These are phyloP conservation scores for Tetrapyrgos nigripes DNA, from an alignment of 1,284 basidiomycete genomes.

Conservation along the genomic window DNA sequence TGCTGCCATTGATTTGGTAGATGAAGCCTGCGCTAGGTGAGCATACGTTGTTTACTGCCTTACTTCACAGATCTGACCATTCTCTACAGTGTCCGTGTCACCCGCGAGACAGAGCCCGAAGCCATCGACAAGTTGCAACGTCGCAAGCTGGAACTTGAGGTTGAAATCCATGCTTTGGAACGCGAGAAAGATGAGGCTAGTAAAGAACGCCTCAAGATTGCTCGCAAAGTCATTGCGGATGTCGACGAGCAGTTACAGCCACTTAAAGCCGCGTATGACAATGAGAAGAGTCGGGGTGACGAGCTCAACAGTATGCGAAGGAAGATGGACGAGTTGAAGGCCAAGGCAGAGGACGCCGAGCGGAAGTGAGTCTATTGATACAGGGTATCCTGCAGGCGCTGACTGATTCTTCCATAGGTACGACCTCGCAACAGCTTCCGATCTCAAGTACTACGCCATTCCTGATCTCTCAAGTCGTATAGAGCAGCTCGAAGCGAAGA, in stretches of 20 bases:
- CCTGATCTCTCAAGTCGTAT: conserved; percentile 89
- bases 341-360: conserved; percentile 95
- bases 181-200: conserved; percentile 92
- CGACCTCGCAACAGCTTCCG: conserved; percentile 88
- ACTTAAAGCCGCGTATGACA: conserved; percentile 88
- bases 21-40: conserved; percentile 90
- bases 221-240: conserved; percentile 83
- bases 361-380: conserved; percentile 62
- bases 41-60: conserved; percentile 23
- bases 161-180: conserved; percentile 95
- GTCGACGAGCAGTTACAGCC: conserved; percentile 93
- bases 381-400: not conserved
- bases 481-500: conserved; percentile 73
- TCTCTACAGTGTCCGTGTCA: conserved; percentile 79
- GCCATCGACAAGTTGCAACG: conserved; percentile 95
- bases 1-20: conserved; percentile 91
- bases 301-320: conserved; percentile 84
- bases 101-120: conserved; percentile 94
- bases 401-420: conserved; percentile 48
- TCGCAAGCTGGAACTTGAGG: conserved; percentile 90
- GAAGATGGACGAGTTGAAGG: conserved; percentile 91
- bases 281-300: conserved; percentile 87
- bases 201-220: conserved; percentile 84
- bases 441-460: conserved; percentile 92
- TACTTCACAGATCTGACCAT: conserved; percentile 24